These are phyloP conservation scores for Paecilomyces fulvus DNA, from an alignment of 2,329 filamentous ascomycete species.

Conservation along the genomic window DNA sequence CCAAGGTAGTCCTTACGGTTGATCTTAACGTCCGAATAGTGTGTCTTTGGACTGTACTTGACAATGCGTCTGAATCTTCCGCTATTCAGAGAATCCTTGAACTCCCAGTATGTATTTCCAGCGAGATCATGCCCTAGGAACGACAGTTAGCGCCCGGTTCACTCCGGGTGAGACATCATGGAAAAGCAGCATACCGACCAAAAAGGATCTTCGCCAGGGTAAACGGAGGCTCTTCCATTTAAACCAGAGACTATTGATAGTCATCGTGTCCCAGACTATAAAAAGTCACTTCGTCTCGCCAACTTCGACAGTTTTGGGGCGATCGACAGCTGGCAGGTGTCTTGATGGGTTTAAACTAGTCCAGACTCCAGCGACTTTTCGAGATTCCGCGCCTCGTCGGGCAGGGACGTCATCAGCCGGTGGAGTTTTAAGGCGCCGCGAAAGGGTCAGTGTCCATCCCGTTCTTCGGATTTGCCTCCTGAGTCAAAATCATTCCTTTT, in stretches of 20 bases:
- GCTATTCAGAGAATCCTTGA: constrained; percentile 49
- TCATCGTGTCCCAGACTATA: constrained; percentile 22
- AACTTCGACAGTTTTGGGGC: constrained; percentile 3
- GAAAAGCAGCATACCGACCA: constrained; percentile 40
- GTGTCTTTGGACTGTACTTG: constrained; percentile 43
- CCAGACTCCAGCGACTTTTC: background rate
- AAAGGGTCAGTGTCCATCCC: constrained; percentile 16
- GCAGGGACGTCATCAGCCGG: constrained; percentile 19
- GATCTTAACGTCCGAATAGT: constrained; percentile 53
- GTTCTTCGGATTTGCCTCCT: constrained; percentile 1
- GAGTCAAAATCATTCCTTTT: background rate
- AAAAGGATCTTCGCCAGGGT: constrained; percentile 53
- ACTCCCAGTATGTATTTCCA: constrained; percentile 61
- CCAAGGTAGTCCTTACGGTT: constrained; percentile 37
- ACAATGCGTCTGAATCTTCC: constrained; percentile 51
- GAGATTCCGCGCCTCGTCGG: constrained; percentile 7
- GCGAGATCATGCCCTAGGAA: constrained; percentile 49
- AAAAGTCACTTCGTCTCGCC: background rate
- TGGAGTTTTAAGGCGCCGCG: constrained; percentile 5
- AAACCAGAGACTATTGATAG: constrained; percentile 46
- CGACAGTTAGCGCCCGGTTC: constrained; percentile 2
- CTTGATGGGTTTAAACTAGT: background rate
- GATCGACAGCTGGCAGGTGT: background rate
- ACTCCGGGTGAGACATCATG: background rate
- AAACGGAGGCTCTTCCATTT: constrained; percentile 55